These are phyloP conservation scores for Ascodesmis nigricans DNA, from an alignment of 495 filamentous ascomycete genomes.

Conservation along the genomic window DNA sequence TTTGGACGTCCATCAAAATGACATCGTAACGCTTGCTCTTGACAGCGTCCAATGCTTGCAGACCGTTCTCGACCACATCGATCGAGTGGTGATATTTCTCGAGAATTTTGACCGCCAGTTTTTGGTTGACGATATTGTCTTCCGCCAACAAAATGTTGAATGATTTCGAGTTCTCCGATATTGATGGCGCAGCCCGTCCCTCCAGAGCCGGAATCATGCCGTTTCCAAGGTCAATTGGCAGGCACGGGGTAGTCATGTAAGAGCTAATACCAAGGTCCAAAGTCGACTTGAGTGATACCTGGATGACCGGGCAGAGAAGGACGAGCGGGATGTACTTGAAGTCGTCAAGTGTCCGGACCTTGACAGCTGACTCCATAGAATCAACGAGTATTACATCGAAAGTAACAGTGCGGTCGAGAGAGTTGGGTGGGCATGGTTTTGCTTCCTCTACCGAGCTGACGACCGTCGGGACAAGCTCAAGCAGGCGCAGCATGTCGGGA, in stretches of 20 bases:
- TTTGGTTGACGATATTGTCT: constrained; percentile 95
- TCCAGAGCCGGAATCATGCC: constrained; percentile 96
- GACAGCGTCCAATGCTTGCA: constrained; percentile 75
- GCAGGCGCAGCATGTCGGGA: constrained; percentile 50
- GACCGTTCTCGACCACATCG: constrained; percentile 84
- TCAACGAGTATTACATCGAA: constrained; percentile 98
- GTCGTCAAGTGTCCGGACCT: constrained; percentile 66
- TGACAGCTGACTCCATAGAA: constrained; percentile 69
- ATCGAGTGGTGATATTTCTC: constrained; percentile 96
- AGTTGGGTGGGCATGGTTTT: constrained; percentile 31
- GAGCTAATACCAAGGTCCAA: constrained; percentile 91
- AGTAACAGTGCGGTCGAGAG: constrained; percentile 33
- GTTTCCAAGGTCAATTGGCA: constrained; percentile 88
- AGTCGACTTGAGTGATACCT: constrained; percentile 82
- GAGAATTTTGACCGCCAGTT: constrained; percentile 86
- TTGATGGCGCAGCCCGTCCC: constrained; percentile 73
- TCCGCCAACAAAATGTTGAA: constrained; percentile 94
- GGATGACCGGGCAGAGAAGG: constrained; percentile 70
- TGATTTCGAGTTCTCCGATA: constrained; percentile 82
- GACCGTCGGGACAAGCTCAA: constrained; percentile 64
- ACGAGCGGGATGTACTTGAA: constrained; percentile 98
- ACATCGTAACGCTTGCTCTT: constrained; percentile 84
- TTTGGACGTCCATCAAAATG: constrained; percentile 98
- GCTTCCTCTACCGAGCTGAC: constrained; percentile 42
- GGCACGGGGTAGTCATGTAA: constrained; percentile 96